These are phyloP conservation scores for Marsdenia floribunda DNA, from an alignment of 257 asterid genomes.

Conservation along the genomic window DNA sequence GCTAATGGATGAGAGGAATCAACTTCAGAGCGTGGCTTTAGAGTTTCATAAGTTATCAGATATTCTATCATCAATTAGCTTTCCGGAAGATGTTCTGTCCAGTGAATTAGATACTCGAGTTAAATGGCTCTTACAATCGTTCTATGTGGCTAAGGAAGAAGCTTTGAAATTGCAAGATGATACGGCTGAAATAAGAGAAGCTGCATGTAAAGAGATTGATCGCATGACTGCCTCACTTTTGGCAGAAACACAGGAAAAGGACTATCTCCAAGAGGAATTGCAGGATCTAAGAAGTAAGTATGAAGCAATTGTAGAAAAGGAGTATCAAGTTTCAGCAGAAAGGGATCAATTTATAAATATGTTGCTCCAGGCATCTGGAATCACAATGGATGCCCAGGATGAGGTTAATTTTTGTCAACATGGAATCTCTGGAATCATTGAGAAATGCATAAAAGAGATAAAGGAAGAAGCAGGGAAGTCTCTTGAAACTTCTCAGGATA, in stretches of 20 bases:
- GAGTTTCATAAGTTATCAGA: conserved; percentile 45
- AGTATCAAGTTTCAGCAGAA: conserved; percentile 30
- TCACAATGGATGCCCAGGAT: conserved; percentile 31
- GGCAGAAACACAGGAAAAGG: conserved; percentile 58
- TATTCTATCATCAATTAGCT: conserved; percentile 39
- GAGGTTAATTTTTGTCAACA: conserved; percentile 33
- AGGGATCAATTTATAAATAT: conserved; percentile 44
- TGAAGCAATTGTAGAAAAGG: conserved; percentile 26
- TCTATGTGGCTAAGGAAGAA: conserved; percentile 51
- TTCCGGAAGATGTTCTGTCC: conserved; percentile 58
- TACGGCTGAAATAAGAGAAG: conserved; percentile 44
- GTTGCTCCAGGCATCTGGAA: conserved; percentile 72
- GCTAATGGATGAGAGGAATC: conserved; percentile 63
- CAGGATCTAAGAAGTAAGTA: conserved; percentile 45
- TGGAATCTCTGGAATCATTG: conserved; percentile 39
- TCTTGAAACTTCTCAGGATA: conserved; percentile 38
- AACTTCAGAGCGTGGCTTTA: conserved; percentile 41
- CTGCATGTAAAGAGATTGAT: conserved; percentile 48
- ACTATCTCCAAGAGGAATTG: conserved; percentile 51
- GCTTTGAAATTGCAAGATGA: conserved; percentile 48
- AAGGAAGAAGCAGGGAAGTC: conserved; percentile 40
- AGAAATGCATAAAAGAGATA: conserved; percentile 56
- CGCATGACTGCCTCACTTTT: conserved; percentile 47
- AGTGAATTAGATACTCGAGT: conserved; percentile 44
- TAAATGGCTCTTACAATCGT: conserved; percentile 65